These are phyloP conservation scores for Omphalea diandra DNA, from an alignment of 441 rosid genomes.

Conservation along the genomic window DNA sequence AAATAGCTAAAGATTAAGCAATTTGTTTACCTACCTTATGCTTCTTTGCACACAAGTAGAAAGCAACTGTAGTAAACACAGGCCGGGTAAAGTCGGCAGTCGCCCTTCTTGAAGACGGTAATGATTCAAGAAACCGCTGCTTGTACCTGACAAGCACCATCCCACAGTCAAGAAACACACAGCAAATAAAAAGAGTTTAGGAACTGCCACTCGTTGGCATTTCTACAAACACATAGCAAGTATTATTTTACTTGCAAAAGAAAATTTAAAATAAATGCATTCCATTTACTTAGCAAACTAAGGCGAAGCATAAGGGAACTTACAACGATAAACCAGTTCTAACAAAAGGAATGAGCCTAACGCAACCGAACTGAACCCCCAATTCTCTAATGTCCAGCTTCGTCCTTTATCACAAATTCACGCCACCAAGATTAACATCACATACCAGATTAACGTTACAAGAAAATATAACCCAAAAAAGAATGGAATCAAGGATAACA, in stretches of 20 bases:
- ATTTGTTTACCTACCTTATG: slow-evolving; percentile 47
- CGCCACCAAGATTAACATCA: slow-evolving; percentile 3
- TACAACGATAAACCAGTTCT: slow-evolving; percentile 66
- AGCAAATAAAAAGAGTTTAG: background rate
- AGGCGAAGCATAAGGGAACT: slow-evolving; percentile 28
- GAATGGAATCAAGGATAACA: slow-evolving; percentile 25
- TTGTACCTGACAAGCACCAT: slow-evolving; percentile 57
- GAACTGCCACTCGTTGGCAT: slow-evolving; percentile 26
- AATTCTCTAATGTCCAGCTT: slow-evolving; percentile 71
- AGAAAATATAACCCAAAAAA: background rate
- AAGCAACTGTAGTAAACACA: slow-evolving; percentile 82
- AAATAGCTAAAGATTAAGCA: too few species aligned
- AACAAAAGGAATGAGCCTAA: slow-evolving; percentile 79
- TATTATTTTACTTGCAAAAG: background rate
- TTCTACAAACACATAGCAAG: slow-evolving; percentile 39
- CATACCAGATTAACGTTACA: too few species aligned
- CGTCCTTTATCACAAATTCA: slow-evolving; percentile 37
- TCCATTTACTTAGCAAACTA: background rate
- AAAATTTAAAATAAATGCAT: background rate
- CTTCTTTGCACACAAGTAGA: slow-evolving; percentile 76
- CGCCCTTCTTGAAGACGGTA: slow-evolving; percentile 71
- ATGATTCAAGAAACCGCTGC: slow-evolving; percentile 71
- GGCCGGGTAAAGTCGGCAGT: slow-evolving; percentile 78
- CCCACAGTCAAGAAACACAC: too few species aligned
- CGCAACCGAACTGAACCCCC: slow-evolving; percentile 87